These are phyloP conservation scores for Paramecium tetraurelia DNA, from an alignment of 73 alveolate species.

Conservation along the genomic window DNA sequence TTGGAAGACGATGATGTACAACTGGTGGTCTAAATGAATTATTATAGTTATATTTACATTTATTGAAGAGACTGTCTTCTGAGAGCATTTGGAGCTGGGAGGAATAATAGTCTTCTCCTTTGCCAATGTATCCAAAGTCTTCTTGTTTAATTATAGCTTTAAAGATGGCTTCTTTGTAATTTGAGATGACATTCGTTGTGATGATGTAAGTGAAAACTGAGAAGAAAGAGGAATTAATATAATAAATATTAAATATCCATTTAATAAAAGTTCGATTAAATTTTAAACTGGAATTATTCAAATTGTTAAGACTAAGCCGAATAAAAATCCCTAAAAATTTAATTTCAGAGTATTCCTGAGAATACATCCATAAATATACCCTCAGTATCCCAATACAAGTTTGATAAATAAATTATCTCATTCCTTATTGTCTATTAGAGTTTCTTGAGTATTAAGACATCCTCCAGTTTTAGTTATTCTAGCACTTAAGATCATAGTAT, in stretches of 20 bases:
- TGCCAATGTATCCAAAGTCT: neutral
- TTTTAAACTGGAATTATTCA: neutral
- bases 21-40: neutral
- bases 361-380: neutral
- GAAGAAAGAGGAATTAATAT: neutral
- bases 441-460: neutral
- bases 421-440: neutral
- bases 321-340: neutral
- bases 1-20: constrained; percentile 15
- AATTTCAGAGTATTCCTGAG: neutral
- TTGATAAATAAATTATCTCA: neutral
- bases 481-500: neutral
- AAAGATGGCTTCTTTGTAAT: neutral
- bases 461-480: neutral
- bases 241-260: neutral
- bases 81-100: constrained; percentile 35
- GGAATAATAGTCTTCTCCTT: neutral
- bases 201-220: neutral
- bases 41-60: neutral
- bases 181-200: neutral
- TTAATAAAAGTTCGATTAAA: neutral
- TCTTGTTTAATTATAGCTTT: neutral
- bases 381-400: neutral
- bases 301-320: neutral
- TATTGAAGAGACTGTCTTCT: neutral